These are phyloP conservation scores for Curvularia eragrostidis DNA, from an alignment of 2,329 filamentous ascomycete genomes.

Conservation along the genomic window DNA sequence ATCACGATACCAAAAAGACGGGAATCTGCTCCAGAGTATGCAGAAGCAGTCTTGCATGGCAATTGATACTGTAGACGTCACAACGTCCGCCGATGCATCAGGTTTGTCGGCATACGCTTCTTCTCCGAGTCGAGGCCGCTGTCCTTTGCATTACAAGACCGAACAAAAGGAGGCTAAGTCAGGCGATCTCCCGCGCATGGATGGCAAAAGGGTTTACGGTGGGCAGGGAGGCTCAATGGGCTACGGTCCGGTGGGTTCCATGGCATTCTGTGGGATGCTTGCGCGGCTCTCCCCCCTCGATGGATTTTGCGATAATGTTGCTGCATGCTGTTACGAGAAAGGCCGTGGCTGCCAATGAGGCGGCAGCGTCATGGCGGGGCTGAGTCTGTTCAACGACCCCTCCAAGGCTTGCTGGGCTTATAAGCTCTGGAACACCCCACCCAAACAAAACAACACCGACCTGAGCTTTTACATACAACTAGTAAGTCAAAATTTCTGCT, in stretches of 20 bases:
- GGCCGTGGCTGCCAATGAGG: slow-evolving; percentile 32
- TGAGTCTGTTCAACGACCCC: slow-evolving; percentile 33
- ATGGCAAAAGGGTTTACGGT: background rate
- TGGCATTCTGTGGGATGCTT: slow-evolving; percentile 5
- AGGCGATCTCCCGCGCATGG: slow-evolving; percentile 14
- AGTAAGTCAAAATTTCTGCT: slow-evolving; percentile 43
- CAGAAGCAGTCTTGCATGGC: background rate
- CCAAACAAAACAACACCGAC: slow-evolving; percentile 37
- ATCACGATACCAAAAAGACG: background rate
- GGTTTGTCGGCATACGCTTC: background rate
- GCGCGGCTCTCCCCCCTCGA: slow-evolving; percentile 13
- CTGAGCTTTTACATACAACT: slow-evolving; percentile 34
- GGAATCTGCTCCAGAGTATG: background rate
- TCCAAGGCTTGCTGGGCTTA: slow-evolving; percentile 31
- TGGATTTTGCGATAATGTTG: slow-evolving; percentile 33
- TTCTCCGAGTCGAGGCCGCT: background rate
- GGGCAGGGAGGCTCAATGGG: slow-evolving; percentile 2
- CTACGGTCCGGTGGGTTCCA: slow-evolving; percentile 2
- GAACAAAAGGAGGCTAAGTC: slow-evolving; percentile 3
- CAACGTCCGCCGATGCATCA: background rate
- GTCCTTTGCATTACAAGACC: background rate
- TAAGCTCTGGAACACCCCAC: slow-evolving; percentile 30
- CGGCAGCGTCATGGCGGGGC: slow-evolving; percentile 33
- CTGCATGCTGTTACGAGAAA: slow-evolving; percentile 34
- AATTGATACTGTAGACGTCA: background rate